Conservation (phyloP, 2,329 filamentous ascomycete genomes). For the Drechslerella stenobrocha region DNA sequence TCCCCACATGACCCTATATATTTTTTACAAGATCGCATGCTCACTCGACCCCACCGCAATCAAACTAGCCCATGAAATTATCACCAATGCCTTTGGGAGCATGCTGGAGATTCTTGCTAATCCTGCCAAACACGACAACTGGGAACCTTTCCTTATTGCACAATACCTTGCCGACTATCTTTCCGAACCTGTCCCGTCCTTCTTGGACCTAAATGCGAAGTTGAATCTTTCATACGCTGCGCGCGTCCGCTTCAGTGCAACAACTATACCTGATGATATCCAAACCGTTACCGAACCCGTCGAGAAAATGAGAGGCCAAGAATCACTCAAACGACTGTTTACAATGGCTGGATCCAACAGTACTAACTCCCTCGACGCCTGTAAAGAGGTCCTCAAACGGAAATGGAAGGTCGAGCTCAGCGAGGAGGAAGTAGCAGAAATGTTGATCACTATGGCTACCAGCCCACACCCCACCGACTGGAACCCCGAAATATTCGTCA, state of each 20-base stretch:
- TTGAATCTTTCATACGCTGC: conserved; percentile 64
- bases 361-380: conserved; percentile 73
- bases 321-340: conserved; percentile 66
- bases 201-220: conserved; percentile 75
- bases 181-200: conserved; percentile 81
- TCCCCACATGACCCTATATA: conserved; percentile 16
- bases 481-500: conserved; percentile 60
- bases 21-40: conserved; percentile 25
- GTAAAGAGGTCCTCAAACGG: conserved; percentile 64
- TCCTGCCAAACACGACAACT: conserved; percentile 66
- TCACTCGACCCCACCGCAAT: not conserved
- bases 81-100: conserved; percentile 74
- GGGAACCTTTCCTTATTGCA: conserved; percentile 72
- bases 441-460: conserved; percentile 63
- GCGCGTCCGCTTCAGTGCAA: conserved; percentile 51
- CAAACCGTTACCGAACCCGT: conserved; percentile 51
- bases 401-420: conserved; percentile 68
- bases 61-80: conserved; percentile 77
- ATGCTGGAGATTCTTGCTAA: conserved; percentile 77
- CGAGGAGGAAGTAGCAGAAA: conserved; percentile 80
- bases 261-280: conserved; percentile 50
- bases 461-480: conserved; percentile 51
- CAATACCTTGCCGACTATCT: conserved; percentile 82
- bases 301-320: conserved; percentile 67
- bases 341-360: conserved; percentile 74